Base-by-base conservation (phyloP, 2,329 filamentous ascomycete genomes). In the Fusarium pseudoanthophilum region DNA sequence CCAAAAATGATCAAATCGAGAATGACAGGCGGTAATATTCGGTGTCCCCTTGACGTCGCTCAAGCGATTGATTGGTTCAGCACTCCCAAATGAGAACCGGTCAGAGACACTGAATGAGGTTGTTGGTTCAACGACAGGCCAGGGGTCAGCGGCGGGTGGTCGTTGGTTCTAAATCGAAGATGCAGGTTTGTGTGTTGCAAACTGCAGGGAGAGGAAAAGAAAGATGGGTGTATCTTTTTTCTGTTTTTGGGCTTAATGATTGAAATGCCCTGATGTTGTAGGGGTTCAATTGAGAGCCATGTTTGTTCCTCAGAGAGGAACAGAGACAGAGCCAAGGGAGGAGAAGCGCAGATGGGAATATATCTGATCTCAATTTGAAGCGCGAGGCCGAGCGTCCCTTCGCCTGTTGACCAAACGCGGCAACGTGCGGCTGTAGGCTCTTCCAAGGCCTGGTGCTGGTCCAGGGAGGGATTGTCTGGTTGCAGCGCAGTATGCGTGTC, bases 81-180 rank as follows among this genome's bases (percentile, higher is more conserved):
- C 43, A 34, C 52, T 56, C 21, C 40, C 42, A 48, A 57, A 64
- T 28, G 39, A 61, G 53, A 58, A 42, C 57, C 48, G 36, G 57
- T 36, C 53, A 59, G 56, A 62, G 62, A 60, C 48, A 62, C 45
- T 63, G 49, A 37, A 42, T 63, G 53, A 46, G 46, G 71, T 55
- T 52, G 71, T 73, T 71, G 70, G 71, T 73, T 30, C 49, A 49
- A 59, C 43, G 28, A 28, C 56, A 37, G 45, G 53, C 57, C 66
- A 45, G 66, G 58, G 43, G 52, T 48, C 20, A 34, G 42, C 32
- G 15, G 46, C 34, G 16, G n/a, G 13, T 37, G 51, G 56, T 56
- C 52, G 67, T 64, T 68, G 71, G 64, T 74, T 40, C 63, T 61
- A 51, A 48, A 26, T 49, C 51, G 49, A 52, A 46, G 58, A n/a